Evolutionary conservation across 2,329 filamentous ascomycete genomes (phyloP), one percentile per base, ranked within the genome.

Genomic region (Diaporthe ampelina): DNA sequence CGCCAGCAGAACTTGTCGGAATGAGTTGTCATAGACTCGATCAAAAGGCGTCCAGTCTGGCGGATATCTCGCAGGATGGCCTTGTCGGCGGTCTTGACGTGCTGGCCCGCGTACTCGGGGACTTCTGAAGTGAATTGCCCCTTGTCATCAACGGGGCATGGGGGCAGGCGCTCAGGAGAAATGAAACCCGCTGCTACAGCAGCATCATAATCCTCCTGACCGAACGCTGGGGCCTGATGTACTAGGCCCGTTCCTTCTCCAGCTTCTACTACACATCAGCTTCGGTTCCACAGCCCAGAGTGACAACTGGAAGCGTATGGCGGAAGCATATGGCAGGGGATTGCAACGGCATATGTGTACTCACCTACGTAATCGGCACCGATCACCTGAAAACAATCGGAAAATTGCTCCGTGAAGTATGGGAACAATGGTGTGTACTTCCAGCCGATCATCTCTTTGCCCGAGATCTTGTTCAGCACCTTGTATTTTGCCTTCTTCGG

Each of bases 1-100:
- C 96, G 91, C 85, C 94, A 95, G 83, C 96, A 98, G 90, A 96
- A 95, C 35, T 95, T 95, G 83, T 98, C 97, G 79, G 94, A 95
- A 86, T 98, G 95, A 80, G 90, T 94, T 76, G 97, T 90, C 83
- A 97, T 94, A 69, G 94, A 94, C 77, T 97, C 95, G 43, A 95
- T 93, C 52, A 98, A 88, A 67, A 98, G 82, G 70, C 95, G 91
- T 19, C 94, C 94, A n/a, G 88, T 90, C 26, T 88, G 89, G 83
- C 97, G 97, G 37, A 98, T 86, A 79, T 95, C 86, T 84, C 97
- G 97, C 83, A 98, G 95, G 81, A 98, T 98, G 77, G 91, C 91
- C 86, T 96, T 97, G 82, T 98, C 96, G 11, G 95, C 95, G 75
- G 91, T 91, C 85, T 98, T 98, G 79, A 98, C 95, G 81, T 98